Base-by-base conservation (phyloP, 768 basidiomycete species). In the Inosperma sp. region DNA sequence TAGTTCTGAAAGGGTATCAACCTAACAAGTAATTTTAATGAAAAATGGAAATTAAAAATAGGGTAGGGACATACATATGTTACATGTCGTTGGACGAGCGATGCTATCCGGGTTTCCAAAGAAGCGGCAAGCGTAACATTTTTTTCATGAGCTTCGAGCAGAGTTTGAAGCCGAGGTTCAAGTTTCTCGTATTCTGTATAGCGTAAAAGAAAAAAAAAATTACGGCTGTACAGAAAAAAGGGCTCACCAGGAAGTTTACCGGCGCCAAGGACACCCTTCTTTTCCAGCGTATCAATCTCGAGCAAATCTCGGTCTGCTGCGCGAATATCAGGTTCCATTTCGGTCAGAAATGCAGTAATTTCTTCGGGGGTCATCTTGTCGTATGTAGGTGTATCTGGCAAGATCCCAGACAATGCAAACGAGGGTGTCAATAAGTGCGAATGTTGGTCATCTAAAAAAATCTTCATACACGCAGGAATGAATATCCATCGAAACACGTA, bases 251-350 rank as follows among this genome's bases (percentile, higher is more conserved):
- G 69, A 2, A 92, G 78, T 55, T 82, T 85, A 4, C 89, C 88
- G 0, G 88, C 84, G 5, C 79, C 78, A 4, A 81, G 74, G 7
- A 88, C 82, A 27, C 86, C 87, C 55, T 81, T 86, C 59, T 77
- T 76, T 58, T 86, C 83, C 39, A 91, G 66, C 12, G 72, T 65
- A 51, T 83, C 82, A 26, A 93, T 87, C 61, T 91, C 89, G 30
- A 77, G 78, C 76, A 91, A 79, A 57, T 90, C 88, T 7, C 85
- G 79, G 58, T 92, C 90, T 8, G 88, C 89, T 26, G 82, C 79
- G 25, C 89, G 87, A 44, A 92, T 81, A 45, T 93, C 90, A 4
- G 82, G 78, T 56, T 91, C 90, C 82, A 92, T 86, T 60, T 93
- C 89, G 0, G 75, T 66, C 8, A 91, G 66, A 49, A 87, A 74